Evolutionary conservation across 768 basidiomycete genomes (phyloP), one percentile per base, ranked within the genome.

Genomic region (Podaxis rugospora): DNA sequence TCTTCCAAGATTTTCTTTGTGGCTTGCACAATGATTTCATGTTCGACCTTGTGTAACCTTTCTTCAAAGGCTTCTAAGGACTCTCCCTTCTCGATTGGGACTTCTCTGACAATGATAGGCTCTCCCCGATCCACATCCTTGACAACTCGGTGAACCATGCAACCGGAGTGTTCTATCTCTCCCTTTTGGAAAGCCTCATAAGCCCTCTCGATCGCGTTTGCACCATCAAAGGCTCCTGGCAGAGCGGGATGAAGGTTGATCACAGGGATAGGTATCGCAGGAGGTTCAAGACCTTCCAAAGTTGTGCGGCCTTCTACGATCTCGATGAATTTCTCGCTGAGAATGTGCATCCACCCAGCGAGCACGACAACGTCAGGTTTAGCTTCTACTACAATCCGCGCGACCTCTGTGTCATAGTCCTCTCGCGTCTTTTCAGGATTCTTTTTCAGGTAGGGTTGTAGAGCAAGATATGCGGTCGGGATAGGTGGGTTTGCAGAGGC

Each of bases 271-370:
- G 73, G 68, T 25, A 59, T 65, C 25, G 64, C 61, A 14, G 70
- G 67, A 55, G 69, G 74, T 55, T 74, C 73, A 51, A 74, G 76
- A 6, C 72, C 78, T 1, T 71, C 71, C 36, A 75, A 66, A 0
- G 65, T 65, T 55, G 71, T 71, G 16, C 72, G 67, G 5, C 83
- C 82, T 51, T 80, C 77, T 54, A 92, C 70, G 35, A 85, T 78
- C 18, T 92, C 83, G 62, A 98, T 73, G 72, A 98, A 98, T 0
- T 76, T 77, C 55, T 92, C 88, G 60, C 88, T 86, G 61, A 98
- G 81, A 67, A 98, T 92, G 68, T 98, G 95, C 96, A 99, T 98
- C 93, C 94, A 99, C 0, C 97, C 97, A 0, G 96, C 97, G n/a
- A 98, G 80, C 5, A 98, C 91, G 51, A 98, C 83, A 25, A 96